phyloP scores from a whole-genome alignment of 108 stramenopile species.

The Cyclotella choctawhatcheeana region DNA sequence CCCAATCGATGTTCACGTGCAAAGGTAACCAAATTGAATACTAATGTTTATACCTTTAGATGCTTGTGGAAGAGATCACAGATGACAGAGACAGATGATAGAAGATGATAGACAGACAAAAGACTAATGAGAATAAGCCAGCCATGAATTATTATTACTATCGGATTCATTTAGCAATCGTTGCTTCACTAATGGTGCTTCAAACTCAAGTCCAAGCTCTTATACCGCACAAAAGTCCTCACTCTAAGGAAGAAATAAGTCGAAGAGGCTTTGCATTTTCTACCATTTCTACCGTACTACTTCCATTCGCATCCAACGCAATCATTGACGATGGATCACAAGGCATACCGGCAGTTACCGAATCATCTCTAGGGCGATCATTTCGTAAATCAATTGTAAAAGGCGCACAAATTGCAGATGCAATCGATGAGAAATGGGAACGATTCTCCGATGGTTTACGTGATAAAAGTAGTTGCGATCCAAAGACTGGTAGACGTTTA shows the following conservation, averaged over 20 bases:
- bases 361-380: slow-evolving; percentile 48
- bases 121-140: too few relatives aligned
- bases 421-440: slow-evolving; percentile 62
- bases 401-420: slow-evolving; percentile 58
- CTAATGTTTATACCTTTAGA: too few relatives aligned
- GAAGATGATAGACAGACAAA: too few relatives aligned
- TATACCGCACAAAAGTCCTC: too few relatives aligned
- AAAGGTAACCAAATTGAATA: too few relatives aligned
- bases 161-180: too few relatives aligned
- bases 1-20: too few relatives aligned
- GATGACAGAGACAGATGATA: too few relatives aligned
- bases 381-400: slow-evolving; percentile 48
- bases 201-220: background rate
- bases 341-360: slow-evolving; percentile 56
- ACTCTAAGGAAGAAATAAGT: slow-evolving; percentile 4
- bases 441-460: slow-evolving; percentile 48
- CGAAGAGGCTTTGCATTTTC: slow-evolving; percentile 26
- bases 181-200: background rate
- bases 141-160: too few relatives aligned
- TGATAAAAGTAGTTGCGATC: slow-evolving; percentile 62
- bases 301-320: slow-evolving; percentile 31
- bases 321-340: slow-evolving; percentile 18
- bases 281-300: slow-evolving; percentile 1
- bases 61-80: too few relatives aligned
- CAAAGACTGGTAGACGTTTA: slow-evolving; percentile 50